Percentiles rank a stretch among this genome's conserved stretches.
phyloP scores from a whole-genome alignment of 108 stramenopile genomes.

The Schizochytrium sp. region DNA sequence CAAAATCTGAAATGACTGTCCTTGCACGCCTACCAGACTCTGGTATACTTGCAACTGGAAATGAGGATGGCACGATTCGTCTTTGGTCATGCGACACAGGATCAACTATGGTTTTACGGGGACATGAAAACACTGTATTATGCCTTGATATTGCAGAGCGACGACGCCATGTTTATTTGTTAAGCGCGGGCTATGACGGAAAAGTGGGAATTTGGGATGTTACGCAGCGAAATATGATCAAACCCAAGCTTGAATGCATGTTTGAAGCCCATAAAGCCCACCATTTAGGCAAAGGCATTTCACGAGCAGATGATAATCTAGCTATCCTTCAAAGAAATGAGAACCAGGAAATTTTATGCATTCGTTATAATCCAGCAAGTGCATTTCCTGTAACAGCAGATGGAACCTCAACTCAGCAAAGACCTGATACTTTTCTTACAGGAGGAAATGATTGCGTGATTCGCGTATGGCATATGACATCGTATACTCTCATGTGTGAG shows the following conservation, averaged over 20 bases:
- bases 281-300: background rate
- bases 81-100: constrained; percentile 56
- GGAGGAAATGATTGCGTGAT: constrained; percentile 38
- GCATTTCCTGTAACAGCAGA: background rate
- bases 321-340: background rate
- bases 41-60: constrained; percentile 23
- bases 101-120: constrained; percentile 39
- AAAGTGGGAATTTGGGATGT: constrained; percentile 39
- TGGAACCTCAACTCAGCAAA: background rate
- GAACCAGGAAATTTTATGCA: constrained; percentile 10
- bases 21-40: constrained; percentile 20
- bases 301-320: background rate
- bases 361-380: constrained; percentile 18
- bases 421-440: constrained; percentile 38
- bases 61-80: constrained; percentile 50
- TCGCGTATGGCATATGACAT: constrained; percentile 15
- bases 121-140: constrained; percentile 12
- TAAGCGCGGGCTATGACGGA: constrained; percentile 15
- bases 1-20: constrained; percentile 20
- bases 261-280: background rate
- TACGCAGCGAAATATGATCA: constrained; percentile 1
- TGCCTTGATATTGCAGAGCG: constrained; percentile 42
- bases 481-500: background rate
- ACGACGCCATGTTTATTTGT: background rate
- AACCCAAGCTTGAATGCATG: constrained; percentile 38